phyloP scores from a whole-genome alignment of 78 protist species.

The Dictyostelium intermedium region DNA sequence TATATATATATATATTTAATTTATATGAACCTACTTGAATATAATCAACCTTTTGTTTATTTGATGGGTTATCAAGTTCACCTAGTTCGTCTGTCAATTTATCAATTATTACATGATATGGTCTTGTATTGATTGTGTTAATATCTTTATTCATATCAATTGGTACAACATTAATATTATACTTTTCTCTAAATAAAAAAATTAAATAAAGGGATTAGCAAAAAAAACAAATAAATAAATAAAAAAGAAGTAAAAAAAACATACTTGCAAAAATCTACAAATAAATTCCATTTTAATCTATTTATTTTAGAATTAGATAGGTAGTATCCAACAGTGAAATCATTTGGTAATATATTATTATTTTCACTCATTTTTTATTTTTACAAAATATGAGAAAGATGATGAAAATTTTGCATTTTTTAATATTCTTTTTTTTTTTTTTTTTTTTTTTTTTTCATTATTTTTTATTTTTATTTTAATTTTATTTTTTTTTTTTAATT shows the following conservation, averaged over 20 bases:
- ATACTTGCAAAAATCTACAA: constrained; percentile 52
- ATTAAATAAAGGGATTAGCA: not conserved
- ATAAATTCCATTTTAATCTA: constrained; percentile 38
- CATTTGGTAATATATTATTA: not conserved
- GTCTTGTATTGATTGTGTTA: not conserved
- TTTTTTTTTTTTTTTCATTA: too few species aligned
- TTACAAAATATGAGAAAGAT: not conserved
- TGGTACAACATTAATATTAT: constrained; percentile 60
- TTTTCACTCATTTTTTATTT: not conserved
- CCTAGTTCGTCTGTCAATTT: constrained; percentile 69
- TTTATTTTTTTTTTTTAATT: not conserved
- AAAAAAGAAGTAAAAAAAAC: not conserved
- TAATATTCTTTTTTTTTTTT: too few species aligned
- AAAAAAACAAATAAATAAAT: not conserved
- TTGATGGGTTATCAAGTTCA: not conserved
- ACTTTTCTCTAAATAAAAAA: not conserved
- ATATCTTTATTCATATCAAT: constrained; percentile 13
- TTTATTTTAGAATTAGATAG: constrained; percentile 32
- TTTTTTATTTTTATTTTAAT: too few species aligned
- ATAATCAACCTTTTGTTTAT: not conserved
- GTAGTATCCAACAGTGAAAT: constrained; percentile 59
- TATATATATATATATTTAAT: too few species aligned
- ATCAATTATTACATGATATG: constrained; percentile 54
- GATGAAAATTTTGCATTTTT: not conserved
- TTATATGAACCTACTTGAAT: constrained; percentile 48